A percentile compares a stretch with the other conserved stretches of the same genome.
Conservation (phyloP, 306 rosid species). For the Lathyrus tuberosus region DNA sequence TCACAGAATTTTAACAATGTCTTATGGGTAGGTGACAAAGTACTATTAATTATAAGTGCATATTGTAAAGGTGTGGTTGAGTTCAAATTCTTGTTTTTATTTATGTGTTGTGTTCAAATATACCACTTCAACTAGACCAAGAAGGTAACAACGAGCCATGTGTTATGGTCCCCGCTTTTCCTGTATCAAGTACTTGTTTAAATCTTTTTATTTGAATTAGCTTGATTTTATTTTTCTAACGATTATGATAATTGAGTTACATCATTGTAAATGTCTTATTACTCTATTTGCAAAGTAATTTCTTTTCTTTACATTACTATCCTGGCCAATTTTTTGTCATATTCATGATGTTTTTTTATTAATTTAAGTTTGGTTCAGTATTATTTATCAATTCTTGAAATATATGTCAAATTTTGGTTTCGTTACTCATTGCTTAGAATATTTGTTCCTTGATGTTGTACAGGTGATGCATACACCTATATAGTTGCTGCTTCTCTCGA, state of each 20-base stretch:
- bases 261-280: too few relatives aligned
- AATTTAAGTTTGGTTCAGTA: conserved; percentile 5
- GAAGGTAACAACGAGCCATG: conserved; percentile 54
- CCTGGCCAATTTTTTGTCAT: conserved; percentile 17
- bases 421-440: conserved; percentile 7
- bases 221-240: conserved; percentile 6
- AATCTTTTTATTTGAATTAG: conserved; percentile 20
- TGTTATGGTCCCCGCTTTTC: neutral
- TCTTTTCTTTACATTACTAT: neutral
- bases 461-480: conserved; percentile 67
- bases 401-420: conserved; percentile 5
- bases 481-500: conserved; percentile 67
- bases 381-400: conserved; percentile 8
- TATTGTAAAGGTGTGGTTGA: too few relatives aligned
- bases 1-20: too few relatives aligned
- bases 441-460: conserved; percentile 29
- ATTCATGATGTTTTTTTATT: conserved; percentile 21
- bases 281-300: too few relatives aligned
- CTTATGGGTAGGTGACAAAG: too few relatives aligned
- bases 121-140: conserved; percentile 50
- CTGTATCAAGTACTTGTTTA: conserved; percentile 29
- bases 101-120: conserved; percentile 78
- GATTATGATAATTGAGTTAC: conserved; percentile 12
- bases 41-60: too few relatives aligned
- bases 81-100: too few relatives aligned